Evolutionary conservation across 2,329 filamentous ascomycete species (phyloP).

Genomic region (Arthroderma sp.): DNA sequence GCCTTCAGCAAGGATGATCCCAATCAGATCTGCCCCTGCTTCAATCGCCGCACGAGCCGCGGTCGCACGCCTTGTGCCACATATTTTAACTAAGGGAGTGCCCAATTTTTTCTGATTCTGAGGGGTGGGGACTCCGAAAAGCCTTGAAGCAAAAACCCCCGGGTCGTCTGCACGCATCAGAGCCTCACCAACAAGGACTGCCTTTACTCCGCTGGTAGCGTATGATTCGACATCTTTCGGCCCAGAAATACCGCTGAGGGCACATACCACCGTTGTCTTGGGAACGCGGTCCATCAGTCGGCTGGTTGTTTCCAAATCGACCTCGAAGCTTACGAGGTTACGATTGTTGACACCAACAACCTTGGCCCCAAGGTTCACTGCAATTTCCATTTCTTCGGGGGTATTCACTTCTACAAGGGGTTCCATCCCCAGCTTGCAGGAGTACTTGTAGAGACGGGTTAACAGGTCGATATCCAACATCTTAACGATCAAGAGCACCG

Average conservation of each 20-base stretch:
- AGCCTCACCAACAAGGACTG: conserved; percentile 86
- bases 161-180: conserved; percentile 86
- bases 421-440: conserved; percentile 84
- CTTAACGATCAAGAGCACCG: conserved; percentile 90
- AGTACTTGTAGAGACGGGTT: conserved; percentile 73
- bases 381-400: conserved; percentile 78
- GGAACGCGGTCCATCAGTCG: conserved; percentile 78
- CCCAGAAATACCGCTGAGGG: conserved; percentile 83
- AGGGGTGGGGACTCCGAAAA: conserved; percentile 49
- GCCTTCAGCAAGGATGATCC: conserved; percentile 78
- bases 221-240: conserved; percentile 80
- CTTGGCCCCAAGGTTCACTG: conserved; percentile 72
- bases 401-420: conserved; percentile 95
- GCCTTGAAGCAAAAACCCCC: conserved; percentile 64
- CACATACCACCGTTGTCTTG: conserved; percentile 75
- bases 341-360: conserved; percentile 97
- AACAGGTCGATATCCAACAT: conserved; percentile 74
- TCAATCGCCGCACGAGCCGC: conserved; percentile 69
- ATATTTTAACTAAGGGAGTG: conserved; percentile 75
- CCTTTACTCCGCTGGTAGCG: conserved; percentile 77
- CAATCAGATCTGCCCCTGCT: conserved; percentile 80
- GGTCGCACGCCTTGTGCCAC: conserved; percentile 73
- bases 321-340: conserved; percentile 90
- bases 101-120: conserved; percentile 11
- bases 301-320: conserved; percentile 84